Percentiles rank a stretch among this genome's conserved stretches.
These are phyloP conservation scores for Fraxinus greggii DNA, from an alignment of 305 asterid species.

Conservation along the genomic window DNA sequence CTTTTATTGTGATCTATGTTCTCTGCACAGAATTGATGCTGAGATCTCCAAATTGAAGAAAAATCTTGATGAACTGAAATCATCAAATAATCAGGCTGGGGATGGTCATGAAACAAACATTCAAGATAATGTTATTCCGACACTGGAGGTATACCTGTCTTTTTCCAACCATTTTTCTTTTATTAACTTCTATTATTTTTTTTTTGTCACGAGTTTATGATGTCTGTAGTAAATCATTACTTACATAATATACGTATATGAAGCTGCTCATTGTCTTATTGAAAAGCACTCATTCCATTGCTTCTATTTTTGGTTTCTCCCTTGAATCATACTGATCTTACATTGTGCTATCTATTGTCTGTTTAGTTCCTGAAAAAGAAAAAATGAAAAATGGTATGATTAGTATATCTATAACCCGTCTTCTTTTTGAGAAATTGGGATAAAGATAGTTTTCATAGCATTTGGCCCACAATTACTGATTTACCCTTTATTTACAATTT, in stretches of 20 bases:
- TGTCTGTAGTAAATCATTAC: slow-evolving; percentile 5
- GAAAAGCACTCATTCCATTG: background rate
- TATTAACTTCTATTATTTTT: background rate
- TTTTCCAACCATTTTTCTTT: slow-evolving; percentile 14
- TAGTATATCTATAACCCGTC: background rate
- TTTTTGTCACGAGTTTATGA: background rate
- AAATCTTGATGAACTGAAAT: slow-evolving; percentile 58
- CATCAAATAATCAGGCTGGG: slow-evolving; percentile 37
- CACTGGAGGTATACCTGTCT: slow-evolving; percentile 60
- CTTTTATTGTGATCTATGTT: slow-evolving; percentile 26
- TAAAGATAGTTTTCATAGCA: background rate
- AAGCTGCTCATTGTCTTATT: slow-evolving; percentile 13
- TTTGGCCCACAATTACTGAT: background rate
- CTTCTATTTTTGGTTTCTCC: background rate
- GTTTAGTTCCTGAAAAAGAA: background rate
- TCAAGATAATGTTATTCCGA: slow-evolving; percentile 43
- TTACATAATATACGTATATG: slow-evolving; percentile 11
- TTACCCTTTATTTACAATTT: background rate
- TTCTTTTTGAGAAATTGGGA: background rate
- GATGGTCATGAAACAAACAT: slow-evolving; percentile 39
- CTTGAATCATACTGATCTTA: background rate
- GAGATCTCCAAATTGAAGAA: slow-evolving; percentile 71
- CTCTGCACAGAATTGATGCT: slow-evolving; percentile 70
- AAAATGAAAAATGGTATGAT: background rate
- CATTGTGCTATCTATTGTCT: slow-evolving; percentile 1